A percentile compares a stretch with the other conserved stretches of the same genome.
Conservation (phyloP, 345 rosid species). For the Hibiscus trionum region DNA sequence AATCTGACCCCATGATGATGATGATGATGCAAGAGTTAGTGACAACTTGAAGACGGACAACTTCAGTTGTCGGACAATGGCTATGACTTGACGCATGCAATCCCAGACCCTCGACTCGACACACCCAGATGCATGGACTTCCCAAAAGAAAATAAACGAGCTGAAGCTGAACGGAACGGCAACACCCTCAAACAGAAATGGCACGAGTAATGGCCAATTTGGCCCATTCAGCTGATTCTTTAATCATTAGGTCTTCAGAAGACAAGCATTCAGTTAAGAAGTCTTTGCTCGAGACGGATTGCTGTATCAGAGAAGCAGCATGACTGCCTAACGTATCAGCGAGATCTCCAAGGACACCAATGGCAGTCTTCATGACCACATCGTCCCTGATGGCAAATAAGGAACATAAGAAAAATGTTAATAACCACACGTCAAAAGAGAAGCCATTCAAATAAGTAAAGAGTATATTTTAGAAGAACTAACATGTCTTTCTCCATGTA, state of each 20-base stretch:
- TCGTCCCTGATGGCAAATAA: slow-evolving; percentile 43
- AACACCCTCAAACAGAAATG: slow-evolving; percentile 53
- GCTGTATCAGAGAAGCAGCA: slow-evolving; percentile 64
- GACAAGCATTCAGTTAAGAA: slow-evolving; percentile 67
- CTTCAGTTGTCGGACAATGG: slow-evolving; percentile 37
- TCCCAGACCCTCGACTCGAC: slow-evolving; percentile 33
- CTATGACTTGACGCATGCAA: slow-evolving; percentile 43
- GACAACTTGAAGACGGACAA: slow-evolving; percentile 27
- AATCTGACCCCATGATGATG: slow-evolving; percentile 31
- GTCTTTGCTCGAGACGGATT: slow-evolving; percentile 61
- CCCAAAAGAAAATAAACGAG: slow-evolving; percentile 15
- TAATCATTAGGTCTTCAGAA: slow-evolving; percentile 61
- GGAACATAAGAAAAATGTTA: not conserved
- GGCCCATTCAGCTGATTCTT: slow-evolving; percentile 71
- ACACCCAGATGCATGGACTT: slow-evolving; percentile 48
- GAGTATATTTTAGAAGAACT: slow-evolving; percentile 18
- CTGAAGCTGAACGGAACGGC: not conserved
- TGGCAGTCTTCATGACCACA: slow-evolving; percentile 71
- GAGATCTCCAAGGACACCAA: slow-evolving; percentile 70
- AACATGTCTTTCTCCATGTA: slow-evolving; percentile 78
- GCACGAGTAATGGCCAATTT: slow-evolving; percentile 69
- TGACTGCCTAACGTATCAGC: slow-evolving; percentile 74
- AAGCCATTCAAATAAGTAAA: not conserved
- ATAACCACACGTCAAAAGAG: not conserved
- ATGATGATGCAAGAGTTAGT: slow-evolving; percentile 48